Evolutionary conservation across 2,329 filamentous ascomycete genomes (phyloP).

Genomic region (Aspergillus fijiensis): DNA sequence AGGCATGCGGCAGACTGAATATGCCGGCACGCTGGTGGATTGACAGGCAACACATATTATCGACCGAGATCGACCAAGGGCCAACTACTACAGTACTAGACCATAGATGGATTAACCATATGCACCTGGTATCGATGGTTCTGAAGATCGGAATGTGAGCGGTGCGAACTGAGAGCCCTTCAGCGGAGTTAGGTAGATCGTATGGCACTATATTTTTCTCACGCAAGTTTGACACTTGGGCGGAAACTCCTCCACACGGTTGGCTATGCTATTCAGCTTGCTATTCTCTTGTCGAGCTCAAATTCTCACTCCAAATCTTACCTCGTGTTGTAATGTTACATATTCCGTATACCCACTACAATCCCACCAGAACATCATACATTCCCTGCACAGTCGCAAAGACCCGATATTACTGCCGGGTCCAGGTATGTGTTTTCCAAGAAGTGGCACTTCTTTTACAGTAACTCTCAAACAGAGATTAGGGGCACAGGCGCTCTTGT

Average conservation of each 20-base stretch:
- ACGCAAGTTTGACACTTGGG: background rate
- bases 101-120: background rate
- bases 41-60: constrained; percentile 16
- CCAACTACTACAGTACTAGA: background rate
- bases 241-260: background rate
- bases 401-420: constrained; percentile 65
- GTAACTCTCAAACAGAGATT: constrained; percentile 23
- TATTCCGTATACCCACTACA: background rate
- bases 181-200: background rate
- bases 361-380: constrained; percentile 53
- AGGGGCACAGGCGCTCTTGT: constrained; percentile 72
- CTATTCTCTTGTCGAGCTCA: background rate
- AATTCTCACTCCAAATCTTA: too few relatives aligned
- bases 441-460: background rate
- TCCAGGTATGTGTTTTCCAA: constrained; percentile 52
- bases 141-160: background rate
- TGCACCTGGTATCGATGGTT: background rate
- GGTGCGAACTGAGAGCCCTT: background rate
- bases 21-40: constrained; percentile 40
- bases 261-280: background rate
- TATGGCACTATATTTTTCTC: background rate
- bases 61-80: too few relatives aligned
- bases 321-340: background rate
- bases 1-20: constrained; percentile 41
- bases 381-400: constrained; percentile 61